phyloP scores from a whole-genome alignment of 2,329 filamentous ascomycete species.

The Tolypocladium tropicale region DNA sequence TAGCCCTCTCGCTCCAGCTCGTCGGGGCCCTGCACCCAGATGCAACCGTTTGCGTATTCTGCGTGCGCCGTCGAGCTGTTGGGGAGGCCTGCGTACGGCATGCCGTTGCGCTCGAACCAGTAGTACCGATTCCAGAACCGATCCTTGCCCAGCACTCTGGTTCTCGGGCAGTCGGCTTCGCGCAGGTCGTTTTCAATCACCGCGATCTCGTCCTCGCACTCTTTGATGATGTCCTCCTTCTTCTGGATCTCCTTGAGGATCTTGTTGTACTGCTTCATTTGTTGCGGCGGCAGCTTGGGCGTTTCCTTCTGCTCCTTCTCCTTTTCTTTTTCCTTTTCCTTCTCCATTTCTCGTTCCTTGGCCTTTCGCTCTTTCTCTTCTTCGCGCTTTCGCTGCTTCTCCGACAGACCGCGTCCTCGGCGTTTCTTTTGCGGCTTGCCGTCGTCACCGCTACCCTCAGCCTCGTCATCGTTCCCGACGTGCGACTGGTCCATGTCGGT shows the following conservation, averaged over 20 bases:
- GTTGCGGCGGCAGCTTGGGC: conserved; percentile 54
- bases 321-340: conserved; percentile 44
- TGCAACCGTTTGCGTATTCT: conserved; percentile 83
- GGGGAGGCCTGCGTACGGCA: conserved; percentile 86
- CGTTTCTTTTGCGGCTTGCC: conserved; percentile 43
- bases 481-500: conserved; percentile 52
- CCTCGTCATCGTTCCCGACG: conserved; percentile 46
- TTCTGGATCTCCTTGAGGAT: conserved; percentile 82
- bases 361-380: conserved; percentile 66
- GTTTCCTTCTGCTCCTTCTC: conserved; percentile 56
- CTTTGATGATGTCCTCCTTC: conserved; percentile 68
- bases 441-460: conserved; percentile 61
- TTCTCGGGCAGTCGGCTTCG: conserved; percentile 87
- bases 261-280: conserved; percentile 82
- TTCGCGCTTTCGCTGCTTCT: conserved; percentile 70
- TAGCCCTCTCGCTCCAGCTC: conserved; percentile 79
- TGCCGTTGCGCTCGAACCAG: conserved; percentile 98
- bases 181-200: conserved; percentile 84
- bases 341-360: conserved; percentile 60
- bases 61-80: conserved; percentile 79
- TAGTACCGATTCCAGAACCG: conserved; percentile 98
- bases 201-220: conserved; percentile 77
- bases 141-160: conserved; percentile 82
- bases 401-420: conserved; percentile 45
- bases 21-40: conserved; percentile 95